These are phyloP conservation scores for Rhipidocladum racemiflorum DNA, from an alignment of 176 grass and related monocot species.

Conservation along the genomic window DNA sequence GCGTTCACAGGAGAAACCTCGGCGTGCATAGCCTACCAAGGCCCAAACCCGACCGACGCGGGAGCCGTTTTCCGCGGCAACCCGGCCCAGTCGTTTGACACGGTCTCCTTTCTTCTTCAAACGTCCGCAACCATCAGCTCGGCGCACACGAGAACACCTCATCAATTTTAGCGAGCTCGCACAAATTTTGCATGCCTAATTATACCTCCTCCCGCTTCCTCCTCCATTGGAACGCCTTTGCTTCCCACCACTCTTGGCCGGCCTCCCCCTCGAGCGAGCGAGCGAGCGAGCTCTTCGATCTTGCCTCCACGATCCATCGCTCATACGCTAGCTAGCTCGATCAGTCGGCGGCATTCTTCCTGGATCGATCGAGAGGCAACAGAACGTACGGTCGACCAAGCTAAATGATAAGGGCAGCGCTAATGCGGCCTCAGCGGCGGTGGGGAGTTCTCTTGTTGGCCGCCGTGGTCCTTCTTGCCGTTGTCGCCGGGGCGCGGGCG, in stretches of 20 bases:
- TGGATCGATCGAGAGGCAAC: background rate
- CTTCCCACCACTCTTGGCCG: constrained; percentile 38
- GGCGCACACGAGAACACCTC: background rate
- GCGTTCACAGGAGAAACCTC: background rate
- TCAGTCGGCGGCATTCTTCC: background rate
- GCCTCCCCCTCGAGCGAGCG: background rate
- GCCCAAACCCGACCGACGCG: background rate
- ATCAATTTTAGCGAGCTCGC: constrained; percentile 37
- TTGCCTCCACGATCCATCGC: background rate
- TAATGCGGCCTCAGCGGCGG: constrained; percentile 28
- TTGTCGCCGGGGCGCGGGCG: constrained; percentile 11
- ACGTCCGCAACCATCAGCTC: constrained; percentile 10
- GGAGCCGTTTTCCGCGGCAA: background rate
- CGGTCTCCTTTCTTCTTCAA: constrained; percentile 24
- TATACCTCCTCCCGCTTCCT: constrained; percentile 39
- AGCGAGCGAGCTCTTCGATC: constrained; percentile 2
- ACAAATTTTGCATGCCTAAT: constrained; percentile 47
- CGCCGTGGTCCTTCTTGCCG: constrained; percentile 14
- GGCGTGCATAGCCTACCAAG: background rate
- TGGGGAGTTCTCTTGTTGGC: background rate
- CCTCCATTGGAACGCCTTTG: constrained; percentile 46
- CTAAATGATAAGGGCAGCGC: background rate
- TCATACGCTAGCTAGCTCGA: background rate
- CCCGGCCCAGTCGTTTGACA: constrained; percentile 35
- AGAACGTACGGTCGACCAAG: background rate